phyloP scores from a whole-genome alignment of 2,329 filamentous ascomycete genomes.

The Aureobasidium sp. region DNA sequence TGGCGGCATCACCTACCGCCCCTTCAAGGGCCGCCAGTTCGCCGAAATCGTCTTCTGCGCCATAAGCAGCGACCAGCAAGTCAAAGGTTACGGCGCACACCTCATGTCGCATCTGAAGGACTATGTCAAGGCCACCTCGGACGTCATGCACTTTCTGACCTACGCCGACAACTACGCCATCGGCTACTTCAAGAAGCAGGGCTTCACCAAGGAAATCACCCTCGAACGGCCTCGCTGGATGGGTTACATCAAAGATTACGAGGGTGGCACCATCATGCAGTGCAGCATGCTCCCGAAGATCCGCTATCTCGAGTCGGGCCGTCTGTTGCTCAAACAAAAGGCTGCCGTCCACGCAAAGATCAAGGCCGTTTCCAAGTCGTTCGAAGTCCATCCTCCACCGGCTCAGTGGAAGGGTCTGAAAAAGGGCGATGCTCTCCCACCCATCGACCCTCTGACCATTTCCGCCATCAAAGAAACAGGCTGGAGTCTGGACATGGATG shows the following conservation, averaged over 20 bases:
- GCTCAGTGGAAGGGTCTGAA: constrained; percentile 67
- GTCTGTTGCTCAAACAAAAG: constrained; percentile 96
- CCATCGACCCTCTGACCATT: constrained; percentile 81
- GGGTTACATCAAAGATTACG: constrained; percentile 99
- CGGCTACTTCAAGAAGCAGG: constrained; percentile 98
- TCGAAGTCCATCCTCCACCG: constrained; percentile 79
- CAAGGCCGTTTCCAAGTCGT: constrained; percentile 78
- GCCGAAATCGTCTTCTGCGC: constrained; percentile 99
- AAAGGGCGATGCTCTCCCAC: constrained; percentile 45
- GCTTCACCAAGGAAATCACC: constrained; percentile 97
- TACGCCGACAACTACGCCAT: constrained; percentile 99
- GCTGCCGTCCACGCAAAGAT: constrained; percentile 94
- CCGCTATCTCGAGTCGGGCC: constrained; percentile 83
- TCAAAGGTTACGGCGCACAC: constrained; percentile 96
- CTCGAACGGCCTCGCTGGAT: constrained; percentile 89
- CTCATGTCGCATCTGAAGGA: constrained; percentile 97
- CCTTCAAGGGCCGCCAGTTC: constrained; percentile 85
- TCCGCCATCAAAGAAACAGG: constrained; percentile 82
- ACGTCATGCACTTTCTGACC: constrained; percentile 97
- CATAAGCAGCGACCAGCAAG: constrained; percentile 94
- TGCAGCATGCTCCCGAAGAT: constrained; percentile 95
- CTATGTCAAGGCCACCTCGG: constrained; percentile 93
- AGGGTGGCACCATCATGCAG: constrained; percentile 98
- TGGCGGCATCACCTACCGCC: constrained; percentile 91
- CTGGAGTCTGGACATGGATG: constrained; percentile 98